A percentile compares a stretch with the other conserved stretches of the same genome.
These are phyloP conservation scores for Jatropha podagrica DNA, from an alignment of 441 rosid genomes.

Conservation along the genomic window DNA sequence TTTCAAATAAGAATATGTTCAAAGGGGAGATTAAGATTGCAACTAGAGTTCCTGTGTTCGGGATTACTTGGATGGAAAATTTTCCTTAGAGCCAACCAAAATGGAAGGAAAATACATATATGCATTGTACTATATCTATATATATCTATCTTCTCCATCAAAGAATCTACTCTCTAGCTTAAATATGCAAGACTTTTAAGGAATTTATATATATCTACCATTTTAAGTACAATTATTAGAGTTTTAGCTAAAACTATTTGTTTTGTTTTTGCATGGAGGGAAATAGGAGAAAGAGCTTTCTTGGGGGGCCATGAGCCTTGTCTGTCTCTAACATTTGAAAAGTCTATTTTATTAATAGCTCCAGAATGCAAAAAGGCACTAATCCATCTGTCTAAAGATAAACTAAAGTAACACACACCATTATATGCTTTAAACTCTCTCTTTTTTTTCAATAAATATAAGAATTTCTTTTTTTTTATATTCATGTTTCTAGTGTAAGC, in stretches of 20 bases:
- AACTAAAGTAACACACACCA: constrained; percentile 11
- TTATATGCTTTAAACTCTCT: constrained; percentile 11
- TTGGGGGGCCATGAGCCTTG: not conserved
- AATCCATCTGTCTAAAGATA: constrained; percentile 14
- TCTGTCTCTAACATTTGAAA: constrained; percentile 1
- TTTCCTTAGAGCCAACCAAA: not conserved
- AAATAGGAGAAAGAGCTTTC: not conserved
- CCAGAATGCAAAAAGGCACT: constrained; percentile 6
- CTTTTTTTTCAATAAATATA: not conserved
- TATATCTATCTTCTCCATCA: constrained; percentile 22
- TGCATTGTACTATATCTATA: not conserved
- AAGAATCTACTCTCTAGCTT: constrained; percentile 20
- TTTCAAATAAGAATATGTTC: too few relatives aligned
- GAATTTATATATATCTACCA: not conserved
- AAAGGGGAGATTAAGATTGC: constrained; percentile 21
- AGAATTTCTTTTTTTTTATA: not conserved
- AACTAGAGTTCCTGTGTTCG: constrained; percentile 24
- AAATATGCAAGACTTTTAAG: too few relatives aligned
- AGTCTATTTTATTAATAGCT: not conserved
- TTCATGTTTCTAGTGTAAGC: constrained; percentile 7
- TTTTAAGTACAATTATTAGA: not conserved
- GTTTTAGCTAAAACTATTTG: not conserved
- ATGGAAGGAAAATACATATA: too few relatives aligned
- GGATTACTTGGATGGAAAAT: constrained; percentile 9
- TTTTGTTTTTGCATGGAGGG: not conserved